Evolutionary conservation across 2,329 filamentous ascomycete species (phyloP).

Genomic region (Colletotrichum lini): DNA sequence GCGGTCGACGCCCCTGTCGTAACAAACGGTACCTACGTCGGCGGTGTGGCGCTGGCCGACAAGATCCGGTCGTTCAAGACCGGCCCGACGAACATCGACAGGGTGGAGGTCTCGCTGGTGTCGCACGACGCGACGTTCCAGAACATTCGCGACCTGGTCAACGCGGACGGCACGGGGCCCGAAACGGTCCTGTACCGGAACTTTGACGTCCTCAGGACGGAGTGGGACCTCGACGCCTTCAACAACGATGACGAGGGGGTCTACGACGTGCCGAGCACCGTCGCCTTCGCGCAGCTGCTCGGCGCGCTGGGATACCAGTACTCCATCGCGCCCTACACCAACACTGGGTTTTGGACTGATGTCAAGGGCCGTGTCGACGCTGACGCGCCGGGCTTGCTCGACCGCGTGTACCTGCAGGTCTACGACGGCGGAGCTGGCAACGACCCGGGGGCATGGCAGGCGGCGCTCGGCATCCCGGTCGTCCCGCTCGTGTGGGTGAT

Average conservation of each 20-base stretch:
- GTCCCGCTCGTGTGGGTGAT: constrained; percentile 61
- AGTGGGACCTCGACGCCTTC: constrained; percentile 61
- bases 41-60: constrained; percentile 62
- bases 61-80: constrained; percentile 58
- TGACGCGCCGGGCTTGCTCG: constrained; percentile 50
- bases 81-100: constrained; percentile 50
- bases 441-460: constrained; percentile 56
- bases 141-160: constrained; percentile 57
- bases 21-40: constrained; percentile 59
- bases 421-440: constrained; percentile 61
- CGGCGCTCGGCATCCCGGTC: constrained; percentile 55
- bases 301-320: constrained; percentile 58
- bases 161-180: constrained; percentile 50
- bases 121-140: constrained; percentile 47
- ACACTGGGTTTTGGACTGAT: constrained; percentile 54
- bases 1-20: constrained; percentile 53
- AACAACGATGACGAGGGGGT: constrained; percentile 63
- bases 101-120: constrained; percentile 62
- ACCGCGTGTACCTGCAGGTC: constrained; percentile 60
- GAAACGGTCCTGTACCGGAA: constrained; percentile 56
- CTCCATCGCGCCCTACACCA: constrained; percentile 60
- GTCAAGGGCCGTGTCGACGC: constrained; percentile 51
- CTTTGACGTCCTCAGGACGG: constrained; percentile 56
- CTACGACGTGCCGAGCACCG: constrained; percentile 59
- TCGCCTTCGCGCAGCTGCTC: constrained; percentile 59